Evolutionary conservation across 495 filamentous ascomycete genomes (phyloP).

Genomic region (Poronia punctata): DNA sequence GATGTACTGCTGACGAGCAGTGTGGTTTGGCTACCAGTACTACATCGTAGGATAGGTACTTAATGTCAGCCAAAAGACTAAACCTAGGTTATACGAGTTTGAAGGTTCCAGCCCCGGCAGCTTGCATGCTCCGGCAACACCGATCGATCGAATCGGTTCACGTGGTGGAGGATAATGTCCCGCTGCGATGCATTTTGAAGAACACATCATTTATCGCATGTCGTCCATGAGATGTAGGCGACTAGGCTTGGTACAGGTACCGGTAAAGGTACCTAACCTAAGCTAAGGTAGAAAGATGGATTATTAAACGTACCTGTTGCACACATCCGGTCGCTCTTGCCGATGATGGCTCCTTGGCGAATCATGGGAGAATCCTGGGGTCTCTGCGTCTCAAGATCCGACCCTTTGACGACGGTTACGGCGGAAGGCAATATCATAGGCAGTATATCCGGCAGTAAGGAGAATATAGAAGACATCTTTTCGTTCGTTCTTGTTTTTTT

Average conservation of each 20-base stretch:
- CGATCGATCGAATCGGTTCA: too few relatives aligned
- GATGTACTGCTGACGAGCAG: conserved; percentile 34
- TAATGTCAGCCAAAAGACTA: not conserved
- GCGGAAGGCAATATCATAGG: conserved; percentile 43
- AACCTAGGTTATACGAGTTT: not conserved
- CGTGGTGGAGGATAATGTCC: too few relatives aligned
- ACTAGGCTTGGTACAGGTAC: too few relatives aligned
- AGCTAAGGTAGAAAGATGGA: not conserved
- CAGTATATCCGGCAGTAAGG: conserved; percentile 41
- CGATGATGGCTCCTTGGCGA: conserved; percentile 49
- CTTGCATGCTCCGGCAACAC: too few relatives aligned
- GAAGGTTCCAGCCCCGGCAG: too few relatives aligned
- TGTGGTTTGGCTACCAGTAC: conserved; percentile 38
- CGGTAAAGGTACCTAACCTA: too few relatives aligned
- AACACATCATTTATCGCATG: too few relatives aligned
- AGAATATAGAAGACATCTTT: conserved; percentile 44
- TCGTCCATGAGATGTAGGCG: not conserved
- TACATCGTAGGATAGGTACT: too few relatives aligned
- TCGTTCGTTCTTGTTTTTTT: too few relatives aligned
- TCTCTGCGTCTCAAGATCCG: conserved; percentile 32
- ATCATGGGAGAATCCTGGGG: conserved; percentile 18
- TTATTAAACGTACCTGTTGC: conserved; percentile 34
- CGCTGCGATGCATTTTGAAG: too few relatives aligned
- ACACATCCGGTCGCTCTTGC: conserved; percentile 52
- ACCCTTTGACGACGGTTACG: conserved; percentile 37